These are phyloP conservation scores for Termitomyces sp. DNA, from an alignment of 768 basidiomycete genomes.

Conservation along the genomic window DNA sequence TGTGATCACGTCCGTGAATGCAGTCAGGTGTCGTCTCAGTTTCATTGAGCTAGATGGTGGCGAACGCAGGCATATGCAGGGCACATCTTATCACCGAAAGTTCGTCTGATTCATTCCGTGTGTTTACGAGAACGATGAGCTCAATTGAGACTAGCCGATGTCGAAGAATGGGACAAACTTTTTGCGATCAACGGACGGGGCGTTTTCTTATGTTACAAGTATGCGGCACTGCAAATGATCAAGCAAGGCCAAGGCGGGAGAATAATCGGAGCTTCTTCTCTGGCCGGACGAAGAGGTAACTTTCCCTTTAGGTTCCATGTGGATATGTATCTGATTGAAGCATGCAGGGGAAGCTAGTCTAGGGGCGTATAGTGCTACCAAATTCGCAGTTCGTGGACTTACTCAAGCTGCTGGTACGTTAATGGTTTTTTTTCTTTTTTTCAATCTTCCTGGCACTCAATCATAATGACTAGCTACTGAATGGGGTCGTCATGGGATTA, in stretches of 20 bases:
- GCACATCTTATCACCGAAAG: conserved; percentile 16
- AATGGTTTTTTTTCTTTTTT: background rate
- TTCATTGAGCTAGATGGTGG: conserved; percentile 23
- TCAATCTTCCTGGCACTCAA: background rate
- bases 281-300: conserved; percentile 27
- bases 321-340: background rate
- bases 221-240: background rate
- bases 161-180: conserved; percentile 22
- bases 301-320: background rate
- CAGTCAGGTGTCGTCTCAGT: background rate
- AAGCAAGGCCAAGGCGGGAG: background rate
- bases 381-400: conserved; percentile 25
- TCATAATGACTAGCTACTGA: background rate
- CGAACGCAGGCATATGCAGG: conserved; percentile 26
- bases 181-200: conserved; percentile 25
- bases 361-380: conserved; percentile 27
- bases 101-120: conserved; percentile 2
- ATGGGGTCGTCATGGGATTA: conserved; percentile 20
- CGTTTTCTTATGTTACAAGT: background rate
- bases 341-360: conserved; percentile 5
- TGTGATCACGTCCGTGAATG: background rate
- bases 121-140: background rate
- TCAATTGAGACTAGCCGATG: background rate
- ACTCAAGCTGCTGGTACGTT: background rate
- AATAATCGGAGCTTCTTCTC: conserved; percentile 23